These are phyloP conservation scores for Cyclanthera cordifolia DNA, from an alignment of 306 rosid genomes.

Conservation along the genomic window DNA sequence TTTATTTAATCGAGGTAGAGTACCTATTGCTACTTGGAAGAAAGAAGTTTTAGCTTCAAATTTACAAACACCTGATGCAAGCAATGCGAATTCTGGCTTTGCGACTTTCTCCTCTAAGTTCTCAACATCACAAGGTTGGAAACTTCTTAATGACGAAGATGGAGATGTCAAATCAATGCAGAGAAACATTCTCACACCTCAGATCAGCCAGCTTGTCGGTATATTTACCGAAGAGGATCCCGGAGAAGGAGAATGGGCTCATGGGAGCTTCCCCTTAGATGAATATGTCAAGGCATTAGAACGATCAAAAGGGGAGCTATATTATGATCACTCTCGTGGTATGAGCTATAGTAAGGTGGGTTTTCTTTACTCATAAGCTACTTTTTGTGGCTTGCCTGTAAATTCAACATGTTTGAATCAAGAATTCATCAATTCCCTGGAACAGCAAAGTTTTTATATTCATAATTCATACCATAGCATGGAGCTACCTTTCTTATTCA, in stretches of 20 bases:
- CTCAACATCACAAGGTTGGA: slow-evolving; percentile 48
- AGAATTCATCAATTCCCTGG: neutral
- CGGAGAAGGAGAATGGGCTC: slow-evolving; percentile 83
- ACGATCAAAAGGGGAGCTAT: slow-evolving; percentile 70
- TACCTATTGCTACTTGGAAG: slow-evolving; percentile 73
- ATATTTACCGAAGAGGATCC: slow-evolving; percentile 59
- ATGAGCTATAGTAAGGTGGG: slow-evolving; percentile 84
- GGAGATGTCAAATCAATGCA: slow-evolving; percentile 38
- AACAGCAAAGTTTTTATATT: neutral
- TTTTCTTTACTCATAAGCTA: neutral
- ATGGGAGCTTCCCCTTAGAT: slow-evolving; percentile 81
- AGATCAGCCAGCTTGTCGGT: slow-evolving; percentile 39
- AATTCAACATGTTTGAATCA: neutral
- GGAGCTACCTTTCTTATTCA: neutral
- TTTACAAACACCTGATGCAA: slow-evolving; percentile 42
- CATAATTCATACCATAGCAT: neutral
- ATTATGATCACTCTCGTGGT: slow-evolving; percentile 74
- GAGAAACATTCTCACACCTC: slow-evolving; percentile 30
- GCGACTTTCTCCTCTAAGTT: slow-evolving; percentile 57
- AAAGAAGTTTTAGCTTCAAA: slow-evolving; percentile 47
- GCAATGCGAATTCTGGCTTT: slow-evolving; percentile 58
- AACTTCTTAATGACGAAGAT: slow-evolving; percentile 36
- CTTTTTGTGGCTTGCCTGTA: neutral
- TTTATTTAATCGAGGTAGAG: slow-evolving; percentile 67
- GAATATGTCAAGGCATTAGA: slow-evolving; percentile 71